These are phyloP conservation scores for Cladophialophora exuberans DNA, from an alignment of 2,329 filamentous ascomycete species.

Conservation along the genomic window DNA sequence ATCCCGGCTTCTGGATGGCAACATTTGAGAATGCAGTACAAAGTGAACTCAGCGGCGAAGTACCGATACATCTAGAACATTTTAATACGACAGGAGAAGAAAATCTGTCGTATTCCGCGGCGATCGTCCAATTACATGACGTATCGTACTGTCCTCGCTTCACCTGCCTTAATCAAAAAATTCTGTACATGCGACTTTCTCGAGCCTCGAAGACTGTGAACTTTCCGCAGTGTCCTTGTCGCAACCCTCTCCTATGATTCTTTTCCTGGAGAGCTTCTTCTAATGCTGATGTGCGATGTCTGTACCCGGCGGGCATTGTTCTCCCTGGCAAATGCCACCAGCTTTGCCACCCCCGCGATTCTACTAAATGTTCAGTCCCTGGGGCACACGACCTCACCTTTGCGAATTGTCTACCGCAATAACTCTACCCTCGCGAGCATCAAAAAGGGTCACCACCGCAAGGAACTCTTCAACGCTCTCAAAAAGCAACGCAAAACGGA, in stretches of 20 bases:
- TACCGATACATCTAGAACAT: constrained; percentile 2
- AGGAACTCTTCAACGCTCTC: constrained; percentile 16
- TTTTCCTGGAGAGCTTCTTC: constrained; percentile 12
- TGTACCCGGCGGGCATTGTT: constrained; percentile 29
- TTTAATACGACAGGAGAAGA: background rate
- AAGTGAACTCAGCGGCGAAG: background rate
- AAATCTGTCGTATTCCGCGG: background rate
- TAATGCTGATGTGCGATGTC: constrained; percentile 31
- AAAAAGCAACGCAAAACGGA: constrained; percentile 7
- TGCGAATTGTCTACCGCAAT: constrained; percentile 13
- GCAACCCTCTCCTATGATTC: background rate
- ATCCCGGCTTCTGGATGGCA: too few species aligned
- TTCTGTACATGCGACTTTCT: background rate
- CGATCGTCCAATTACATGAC: background rate
- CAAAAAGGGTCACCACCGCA: constrained; percentile 31
- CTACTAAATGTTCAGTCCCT: background rate
- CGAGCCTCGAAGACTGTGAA: background rate
- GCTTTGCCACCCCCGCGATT: background rate
- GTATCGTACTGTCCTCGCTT: constrained; percentile 13
- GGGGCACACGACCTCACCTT: constrained; percentile 2
- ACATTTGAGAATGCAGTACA: too few species aligned
- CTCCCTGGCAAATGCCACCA: constrained; percentile 7
- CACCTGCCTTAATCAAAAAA: constrained; percentile 16
- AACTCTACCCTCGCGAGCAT: constrained; percentile 30
- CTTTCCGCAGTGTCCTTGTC: constrained; percentile 1